Evolutionary conservation across 768 basidiomycete species (phyloP), one percentile per base, ranked within the genome.

Genomic region (Russula vinacea): DNA sequence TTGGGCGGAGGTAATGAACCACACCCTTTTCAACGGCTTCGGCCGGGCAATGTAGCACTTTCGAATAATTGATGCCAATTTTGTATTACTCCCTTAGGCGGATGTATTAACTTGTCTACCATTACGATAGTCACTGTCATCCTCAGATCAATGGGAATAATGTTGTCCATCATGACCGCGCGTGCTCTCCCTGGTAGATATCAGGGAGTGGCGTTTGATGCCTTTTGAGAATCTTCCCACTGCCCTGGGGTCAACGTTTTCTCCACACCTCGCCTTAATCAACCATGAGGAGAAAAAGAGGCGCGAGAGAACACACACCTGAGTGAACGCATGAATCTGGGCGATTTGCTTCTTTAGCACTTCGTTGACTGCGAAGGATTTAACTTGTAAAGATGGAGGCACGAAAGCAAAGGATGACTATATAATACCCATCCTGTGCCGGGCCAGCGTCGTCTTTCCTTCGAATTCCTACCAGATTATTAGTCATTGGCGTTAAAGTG

Each of bases 271-370:
- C 33, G 47, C 11, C 44, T 65, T 5, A 53, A 49, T 45, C 16
- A 5, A 26, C 22, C 16, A 40, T 52, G 16, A 33, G 2, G 3
- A 29, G 0, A 40, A 33, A 35, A 33, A 61, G 39, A 37, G 58
- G 54, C 24, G 16, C 33, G 55, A 14, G 13, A 29, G 19, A 19
- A 40, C 6, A 26, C 76, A 57, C 67, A 91, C 92, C 85, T 94
- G 91, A 16, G 91, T 91, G 75, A 94, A 94, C 5, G 92, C 91
- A 69, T 94, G 91, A 2, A 94, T 86, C 62, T 87, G 83, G 0
- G 87, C 78, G 62, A 29, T 29, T 2, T 29, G n/a, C n/a, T n/a
- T n/a, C n/a, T n/a, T n/a, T n/a, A n/a, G n/a, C n/a, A n/a, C n/a
- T n/a, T n/a, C n/a, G n/a, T n/a, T n/a, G n/a, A n/a, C n/a, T n/a